Conservation (phyloP, 2,329 filamentous ascomycete species). For the Aspergillus fumigatus region DNA sequence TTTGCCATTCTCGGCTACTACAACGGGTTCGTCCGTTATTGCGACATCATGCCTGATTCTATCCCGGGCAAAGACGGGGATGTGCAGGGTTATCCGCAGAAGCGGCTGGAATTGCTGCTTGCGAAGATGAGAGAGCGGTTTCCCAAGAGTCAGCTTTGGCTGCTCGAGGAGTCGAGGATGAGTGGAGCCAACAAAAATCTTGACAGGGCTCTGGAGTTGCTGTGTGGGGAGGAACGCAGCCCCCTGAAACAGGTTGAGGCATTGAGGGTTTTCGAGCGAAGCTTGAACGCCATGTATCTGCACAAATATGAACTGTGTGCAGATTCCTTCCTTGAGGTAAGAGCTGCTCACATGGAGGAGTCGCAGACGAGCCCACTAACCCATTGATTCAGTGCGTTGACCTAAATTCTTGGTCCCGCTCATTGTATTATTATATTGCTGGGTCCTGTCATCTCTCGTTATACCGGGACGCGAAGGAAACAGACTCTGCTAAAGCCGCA, state of each 20-base stretch:
- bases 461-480: conserved; percentile 54
- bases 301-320: conserved; percentile 73
- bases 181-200: conserved; percentile 63
- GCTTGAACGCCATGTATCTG: conserved; percentile 70
- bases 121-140: conserved; percentile 71
- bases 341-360: conserved; percentile 8
- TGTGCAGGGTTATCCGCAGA: conserved; percentile 66
- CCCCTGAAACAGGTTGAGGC: conserved; percentile 86
- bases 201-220: conserved; percentile 61
- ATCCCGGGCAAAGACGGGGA: conserved; percentile 46
- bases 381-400: conserved; percentile 55
- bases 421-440: conserved; percentile 84
- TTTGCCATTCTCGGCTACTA: conserved; percentile 81
- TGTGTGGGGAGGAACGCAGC: conserved; percentile 57
- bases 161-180: conserved; percentile 80
- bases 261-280: conserved; percentile 78
- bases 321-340: conserved; percentile 63
- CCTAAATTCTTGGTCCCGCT: conserved; percentile 86
- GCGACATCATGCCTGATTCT: conserved; percentile 72
- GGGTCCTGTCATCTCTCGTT: conserved; percentile 73
- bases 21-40: conserved; percentile 78
- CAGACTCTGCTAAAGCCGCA: conserved; percentile 43
- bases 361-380: background rate
- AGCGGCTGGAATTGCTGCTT: conserved; percentile 64
- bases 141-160: conserved; percentile 79